These are phyloP conservation scores for Scytalidium sp. DNA, from an alignment of 2,329 filamentous ascomycete genomes.

Conservation along the genomic window DNA sequence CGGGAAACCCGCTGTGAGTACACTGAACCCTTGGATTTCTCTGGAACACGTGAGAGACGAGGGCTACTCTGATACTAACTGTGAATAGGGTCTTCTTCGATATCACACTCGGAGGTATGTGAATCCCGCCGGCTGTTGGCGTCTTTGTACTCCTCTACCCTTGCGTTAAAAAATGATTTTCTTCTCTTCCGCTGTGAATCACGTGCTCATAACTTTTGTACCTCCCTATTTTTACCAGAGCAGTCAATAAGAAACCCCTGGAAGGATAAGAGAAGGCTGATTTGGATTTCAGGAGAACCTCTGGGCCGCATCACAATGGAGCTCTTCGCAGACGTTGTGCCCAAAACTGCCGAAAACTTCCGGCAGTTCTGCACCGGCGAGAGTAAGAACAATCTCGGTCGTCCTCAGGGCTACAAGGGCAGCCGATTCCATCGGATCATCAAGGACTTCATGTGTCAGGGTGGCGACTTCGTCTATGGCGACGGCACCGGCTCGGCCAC, in stretches of 20 bases:
- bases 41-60: conserved; percentile 11
- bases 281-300: conserved; percentile 82
- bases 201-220: conserved; percentile 23
- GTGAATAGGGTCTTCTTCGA: conserved; percentile 56
- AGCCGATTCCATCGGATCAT: conserved; percentile 95
- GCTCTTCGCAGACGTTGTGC: conserved; percentile 80
- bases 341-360: conserved; percentile 93
- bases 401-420: conserved; percentile 90
- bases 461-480: conserved; percentile 91
- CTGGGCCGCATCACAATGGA: conserved; percentile 88
- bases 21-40: conserved; percentile 4
- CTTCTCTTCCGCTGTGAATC: conserved; percentile 11
- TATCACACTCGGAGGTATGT: conserved; percentile 72
- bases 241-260: neutral
- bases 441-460: conserved; percentile 96
- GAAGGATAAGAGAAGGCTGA: too few species aligned
- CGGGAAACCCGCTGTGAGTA: conserved; percentile 42
- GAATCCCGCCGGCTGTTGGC: conserved; percentile 12
- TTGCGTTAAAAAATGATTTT: neutral
- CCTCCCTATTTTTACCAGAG: neutral
- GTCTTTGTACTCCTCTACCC: conserved; percentile 1
- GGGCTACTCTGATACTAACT: conserved; percentile 7
- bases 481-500: conserved; percentile 85
- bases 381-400: conserved; percentile 71
- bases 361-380: conserved; percentile 96